Base-by-base conservation (phyloP, 306 rosid genomes). In the Vigna reflexopilosa region DNA sequence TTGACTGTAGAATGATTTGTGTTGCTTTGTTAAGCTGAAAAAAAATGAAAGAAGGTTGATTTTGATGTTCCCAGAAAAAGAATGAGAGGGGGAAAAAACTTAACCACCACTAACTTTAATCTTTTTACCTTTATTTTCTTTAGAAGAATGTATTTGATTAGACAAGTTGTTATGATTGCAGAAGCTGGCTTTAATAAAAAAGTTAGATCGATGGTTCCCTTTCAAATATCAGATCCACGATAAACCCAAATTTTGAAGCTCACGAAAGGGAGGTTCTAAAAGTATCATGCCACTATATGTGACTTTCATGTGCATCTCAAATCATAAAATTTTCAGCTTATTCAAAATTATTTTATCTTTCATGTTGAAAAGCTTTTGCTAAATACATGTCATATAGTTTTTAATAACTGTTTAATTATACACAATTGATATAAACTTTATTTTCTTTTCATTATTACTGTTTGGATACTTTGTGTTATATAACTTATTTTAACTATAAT, bases 71-170 rank as follows among this genome's bases (percentile, higher is more conserved):
- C 11, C 19, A 20, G 52, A 42, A 66, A 66, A 42, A 73, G 9
- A 73, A 26, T 67, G 24, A 67, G 20, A 22, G 2, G 48, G 12
- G 1, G 4, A 28, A 16, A 72, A 73, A 20, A 44, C 57, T 28
- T 76, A 67, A 51, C 67, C 48, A 19, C 26, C 54, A 45, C 72
- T 5, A 48, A 30, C 71, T 67, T 75, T 75, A 67, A 75, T 68
- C 66, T 26, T 68, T 68, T 50, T 59, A 36, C 56, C 68, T 56
- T 69, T 54, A 68, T 59, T 59, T 42, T 76, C 69, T 56, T 68
- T 81, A 50, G 59, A 68, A 58, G 81, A 26, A n/a, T 32, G 13
- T 36, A 66, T 74, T 51, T 74, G 80, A 81, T 57, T 74, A 62
- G 77, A 68, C 81, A 36, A 17, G 51, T 13, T 61, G 57, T 59